Evolutionary conservation across 78 protist genomes (phyloP).

Genomic region (Dictyostelium firmibasis): DNA sequence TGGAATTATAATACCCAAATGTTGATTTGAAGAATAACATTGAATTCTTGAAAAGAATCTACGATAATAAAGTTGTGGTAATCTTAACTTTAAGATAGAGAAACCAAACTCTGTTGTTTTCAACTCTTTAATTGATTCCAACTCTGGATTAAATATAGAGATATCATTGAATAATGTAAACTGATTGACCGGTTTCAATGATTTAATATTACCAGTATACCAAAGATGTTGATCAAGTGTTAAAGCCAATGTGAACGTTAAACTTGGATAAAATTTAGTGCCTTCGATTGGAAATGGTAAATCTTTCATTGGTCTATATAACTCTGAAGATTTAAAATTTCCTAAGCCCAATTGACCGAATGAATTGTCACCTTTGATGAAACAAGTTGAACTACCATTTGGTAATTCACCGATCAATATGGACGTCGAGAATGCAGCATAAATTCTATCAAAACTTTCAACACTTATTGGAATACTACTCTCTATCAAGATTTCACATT

Average conservation of each 20-base stretch:
- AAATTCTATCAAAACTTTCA: neutral
- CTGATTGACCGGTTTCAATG: neutral
- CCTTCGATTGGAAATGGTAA: slow-evolving; percentile 22
- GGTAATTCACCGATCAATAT: neutral
- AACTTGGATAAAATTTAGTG: neutral
- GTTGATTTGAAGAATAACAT: neutral
- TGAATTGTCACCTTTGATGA: slow-evolving; percentile 23
- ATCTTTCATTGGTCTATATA: neutral
- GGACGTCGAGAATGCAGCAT: neutral
- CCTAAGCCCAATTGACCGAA: slow-evolving; percentile 59
- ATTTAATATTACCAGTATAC: slow-evolving; percentile 53
- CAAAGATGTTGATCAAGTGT: neutral
- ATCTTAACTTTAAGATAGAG: neutral
- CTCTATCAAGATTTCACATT: neutral
- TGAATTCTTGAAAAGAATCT: neutral
- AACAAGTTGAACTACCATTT: neutral
- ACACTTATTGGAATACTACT: too few species aligned
- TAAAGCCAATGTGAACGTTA: slow-evolving; percentile 22
- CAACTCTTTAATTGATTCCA: neutral
- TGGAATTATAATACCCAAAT: slow-evolving; percentile 28
- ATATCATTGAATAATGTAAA: neutral
- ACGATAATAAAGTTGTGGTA: neutral
- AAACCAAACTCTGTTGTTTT: slow-evolving; percentile 38
- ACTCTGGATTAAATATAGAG: neutral
- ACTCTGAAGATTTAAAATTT: neutral